A percentile compares a stretch with the other conserved stretches of the same genome.
Evolutionary conservation across 176 grass and related monocot genomes (phyloP).

Genomic region (Carex parvula): DNA sequence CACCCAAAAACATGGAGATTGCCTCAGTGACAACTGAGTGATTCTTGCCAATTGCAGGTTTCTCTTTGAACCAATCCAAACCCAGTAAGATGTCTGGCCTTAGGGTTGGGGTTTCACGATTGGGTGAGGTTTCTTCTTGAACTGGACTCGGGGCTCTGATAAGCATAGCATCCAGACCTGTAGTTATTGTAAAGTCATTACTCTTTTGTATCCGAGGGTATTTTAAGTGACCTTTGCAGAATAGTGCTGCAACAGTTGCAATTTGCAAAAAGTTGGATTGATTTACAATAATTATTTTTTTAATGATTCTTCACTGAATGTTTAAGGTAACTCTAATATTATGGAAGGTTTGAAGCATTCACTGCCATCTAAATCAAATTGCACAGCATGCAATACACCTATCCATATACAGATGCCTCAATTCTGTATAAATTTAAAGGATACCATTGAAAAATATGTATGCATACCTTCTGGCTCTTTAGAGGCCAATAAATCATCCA

Average conservation of each 20-base stretch:
- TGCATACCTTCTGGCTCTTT: conserved; percentile 25
- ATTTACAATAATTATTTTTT: background rate
- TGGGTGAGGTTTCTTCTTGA: conserved; percentile 39
- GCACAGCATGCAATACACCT: background rate
- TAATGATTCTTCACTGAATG: background rate
- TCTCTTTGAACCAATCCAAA: conserved; percentile 33
- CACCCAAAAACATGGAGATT: conserved; percentile 55
- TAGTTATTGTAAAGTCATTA: conserved; percentile 4
- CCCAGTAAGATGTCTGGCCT: conserved; percentile 68
- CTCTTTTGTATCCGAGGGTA: background rate
- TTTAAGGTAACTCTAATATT: background rate
- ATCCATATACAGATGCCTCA: background rate
- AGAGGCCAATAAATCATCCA: conserved; percentile 17
- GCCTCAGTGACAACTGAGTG: conserved; percentile 48
- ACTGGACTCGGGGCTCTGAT: conserved; percentile 23
- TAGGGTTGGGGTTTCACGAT: conserved; percentile 45
- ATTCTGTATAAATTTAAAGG: background rate
- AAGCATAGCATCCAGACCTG: conserved; percentile 22
- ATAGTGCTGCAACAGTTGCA: background rate
- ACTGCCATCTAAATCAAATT: background rate
- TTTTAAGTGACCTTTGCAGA: background rate
- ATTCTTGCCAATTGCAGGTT: conserved; percentile 45
- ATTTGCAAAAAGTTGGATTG: background rate
- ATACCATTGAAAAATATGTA: background rate
- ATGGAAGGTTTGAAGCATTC: background rate